These are phyloP conservation scores for Hericium rajendrae DNA, from an alignment of 768 basidiomycete genomes.

Conservation along the genomic window DNA sequence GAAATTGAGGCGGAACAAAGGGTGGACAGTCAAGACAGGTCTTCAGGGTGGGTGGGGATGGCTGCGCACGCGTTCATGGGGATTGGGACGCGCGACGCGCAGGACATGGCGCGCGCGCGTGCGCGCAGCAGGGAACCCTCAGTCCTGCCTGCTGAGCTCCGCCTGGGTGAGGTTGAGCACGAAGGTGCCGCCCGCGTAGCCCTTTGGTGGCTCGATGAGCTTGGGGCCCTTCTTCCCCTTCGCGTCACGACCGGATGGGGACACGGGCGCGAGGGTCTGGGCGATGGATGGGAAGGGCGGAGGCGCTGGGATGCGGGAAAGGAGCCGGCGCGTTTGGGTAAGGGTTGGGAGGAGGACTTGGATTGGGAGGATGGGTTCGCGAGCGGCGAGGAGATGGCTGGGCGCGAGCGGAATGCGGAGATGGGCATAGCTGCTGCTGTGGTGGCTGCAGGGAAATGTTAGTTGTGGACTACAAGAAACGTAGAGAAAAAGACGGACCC, in stretches of 20 bases:
- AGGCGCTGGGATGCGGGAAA: conserved; percentile 70
- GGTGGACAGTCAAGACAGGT: not conserved
- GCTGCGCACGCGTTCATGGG: not conserved
- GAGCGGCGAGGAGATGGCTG: conserved; percentile 13
- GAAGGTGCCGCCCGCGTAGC: conserved; percentile 54
- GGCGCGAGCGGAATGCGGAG: conserved; percentile 31
- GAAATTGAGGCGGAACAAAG: not conserved
- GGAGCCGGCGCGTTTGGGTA: conserved; percentile 20
- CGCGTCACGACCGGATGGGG: not conserved
- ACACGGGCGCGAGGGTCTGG: conserved; percentile 13
- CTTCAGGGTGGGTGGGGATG: not conserved
- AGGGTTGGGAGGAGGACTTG: conserved; percentile 24
- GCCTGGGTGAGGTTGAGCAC: conserved; percentile 76
- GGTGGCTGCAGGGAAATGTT: conserved; percentile 23
- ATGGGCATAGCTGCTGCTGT: conserved; percentile 33
- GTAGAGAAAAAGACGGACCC: not conserved
- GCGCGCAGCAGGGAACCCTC: conserved; percentile 7
- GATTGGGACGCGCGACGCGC: not conserved
- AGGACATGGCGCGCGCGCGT: not conserved
- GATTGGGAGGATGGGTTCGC: conserved; percentile 2
- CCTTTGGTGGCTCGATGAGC: conserved; percentile 70
- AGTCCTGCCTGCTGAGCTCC: conserved; percentile 67
- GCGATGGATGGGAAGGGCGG: conserved; percentile 69
- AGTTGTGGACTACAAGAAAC: conserved; percentile 2
- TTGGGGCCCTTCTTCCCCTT: conserved; percentile 46